Evolutionary conservation across 2,329 filamentous ascomycete genomes (phyloP).

Genomic region (Spiromastix sp.): DNA sequence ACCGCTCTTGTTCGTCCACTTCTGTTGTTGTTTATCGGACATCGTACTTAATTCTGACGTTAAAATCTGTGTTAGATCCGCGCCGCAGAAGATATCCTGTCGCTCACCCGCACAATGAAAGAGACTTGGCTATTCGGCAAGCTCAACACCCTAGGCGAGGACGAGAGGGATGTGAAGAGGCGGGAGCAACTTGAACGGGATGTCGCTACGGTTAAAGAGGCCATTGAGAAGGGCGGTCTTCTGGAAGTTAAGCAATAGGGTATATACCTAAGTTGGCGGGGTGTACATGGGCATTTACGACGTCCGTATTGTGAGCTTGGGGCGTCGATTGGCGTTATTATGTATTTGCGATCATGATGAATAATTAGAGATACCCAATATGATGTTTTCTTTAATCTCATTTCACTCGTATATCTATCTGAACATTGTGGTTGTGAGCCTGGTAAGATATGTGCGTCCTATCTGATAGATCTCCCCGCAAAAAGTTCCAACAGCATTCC

Average conservation of each 20-base stretch:
- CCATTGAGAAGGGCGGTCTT: slow-evolving; percentile 26
- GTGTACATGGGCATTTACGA: too few relatives aligned
- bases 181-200: slow-evolving; percentile 37
- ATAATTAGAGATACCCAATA: too few relatives aligned
- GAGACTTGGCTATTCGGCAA: slow-evolving; percentile 59
- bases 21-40: not conserved
- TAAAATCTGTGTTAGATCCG: slow-evolving; percentile 37
- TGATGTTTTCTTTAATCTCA: too few relatives aligned
- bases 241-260: slow-evolving; percentile 11
- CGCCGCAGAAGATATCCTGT: slow-evolving; percentile 51
- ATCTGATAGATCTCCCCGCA: too few relatives aligned
- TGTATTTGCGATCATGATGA: too few relatives aligned
- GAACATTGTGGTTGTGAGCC: too few relatives aligned
- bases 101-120: slow-evolving; percentile 52
- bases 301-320: too few relatives aligned
- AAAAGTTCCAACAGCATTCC: too few relatives aligned
- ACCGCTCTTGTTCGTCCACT: slow-evolving; percentile 41
- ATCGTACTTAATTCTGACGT: slow-evolving; percentile 1
- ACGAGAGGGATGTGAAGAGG: slow-evolving; percentile 30
- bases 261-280: too few relatives aligned
- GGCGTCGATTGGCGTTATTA: too few relatives aligned
- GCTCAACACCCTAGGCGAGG: slow-evolving; percentile 45
- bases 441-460: too few relatives aligned
- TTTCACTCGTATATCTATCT: too few relatives aligned
- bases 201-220: slow-evolving; percentile 36